A percentile compares a stretch with the other conserved stretches of the same genome.
These are phyloP conservation scores for Xylariaceae sp. DNA, from an alignment of 2,329 filamentous ascomycete genomes.

Conservation along the genomic window DNA sequence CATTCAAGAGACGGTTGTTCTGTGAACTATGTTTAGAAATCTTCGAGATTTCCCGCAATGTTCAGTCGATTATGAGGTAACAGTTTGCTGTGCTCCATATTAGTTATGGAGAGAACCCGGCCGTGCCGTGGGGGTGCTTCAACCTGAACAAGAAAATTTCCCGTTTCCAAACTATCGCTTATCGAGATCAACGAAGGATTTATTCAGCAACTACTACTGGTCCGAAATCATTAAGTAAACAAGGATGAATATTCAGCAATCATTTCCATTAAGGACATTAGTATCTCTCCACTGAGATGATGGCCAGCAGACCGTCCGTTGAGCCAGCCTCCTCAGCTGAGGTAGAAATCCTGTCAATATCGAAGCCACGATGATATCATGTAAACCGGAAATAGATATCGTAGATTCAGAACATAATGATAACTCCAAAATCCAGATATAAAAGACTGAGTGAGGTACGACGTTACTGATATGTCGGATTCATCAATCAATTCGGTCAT, in stretches of 20 bases:
- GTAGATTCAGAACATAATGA: not conserved
- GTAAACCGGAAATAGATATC: not conserved
- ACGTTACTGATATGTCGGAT: not conserved
- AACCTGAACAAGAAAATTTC: not conserved
- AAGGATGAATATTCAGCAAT: not conserved
- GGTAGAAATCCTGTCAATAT: not conserved
- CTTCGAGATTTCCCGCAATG: too few species aligned
- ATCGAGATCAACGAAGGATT: not conserved
- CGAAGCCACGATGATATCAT: not conserved
- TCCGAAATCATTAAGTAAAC: not conserved
- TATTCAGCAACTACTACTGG: not conserved
- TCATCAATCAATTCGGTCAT: not conserved
- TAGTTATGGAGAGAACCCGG: too few species aligned
- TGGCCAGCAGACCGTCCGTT: not conserved
- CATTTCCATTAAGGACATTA: not conserved
- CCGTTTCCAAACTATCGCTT: not conserved
- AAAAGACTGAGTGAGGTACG: not conserved
- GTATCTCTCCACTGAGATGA: not conserved
- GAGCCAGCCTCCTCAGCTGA: not conserved
- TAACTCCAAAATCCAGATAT: not conserved
- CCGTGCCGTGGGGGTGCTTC: not conserved
- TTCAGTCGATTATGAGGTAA: too few species aligned
- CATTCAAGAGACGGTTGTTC: not conserved
- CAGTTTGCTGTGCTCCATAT: too few species aligned
- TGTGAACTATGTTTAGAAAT: too few species aligned